Percentiles rank a stretch among this genome's conserved stretches.
Conservation (phyloP, 352 stramenopile genomes). For the Pythium apleroticum region DNA sequence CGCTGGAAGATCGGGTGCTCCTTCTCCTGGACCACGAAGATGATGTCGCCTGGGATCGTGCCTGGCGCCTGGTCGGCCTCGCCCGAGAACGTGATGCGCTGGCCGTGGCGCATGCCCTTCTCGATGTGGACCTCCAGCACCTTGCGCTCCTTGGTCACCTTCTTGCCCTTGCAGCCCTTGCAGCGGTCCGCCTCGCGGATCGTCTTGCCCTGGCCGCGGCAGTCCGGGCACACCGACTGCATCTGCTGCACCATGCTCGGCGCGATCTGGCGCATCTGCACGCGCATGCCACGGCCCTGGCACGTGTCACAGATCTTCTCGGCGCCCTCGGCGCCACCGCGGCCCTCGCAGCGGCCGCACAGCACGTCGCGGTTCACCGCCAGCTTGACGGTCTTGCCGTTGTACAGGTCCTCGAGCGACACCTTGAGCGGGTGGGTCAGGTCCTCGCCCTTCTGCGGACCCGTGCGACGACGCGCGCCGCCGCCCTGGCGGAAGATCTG, state of each 20-base stretch:
- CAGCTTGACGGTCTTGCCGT: constrained; percentile 98
- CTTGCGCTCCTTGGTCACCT: constrained; percentile 96
- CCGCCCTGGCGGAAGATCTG: constrained; percentile 95
- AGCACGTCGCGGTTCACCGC: constrained; percentile 96
- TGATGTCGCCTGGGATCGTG: constrained; percentile 90
- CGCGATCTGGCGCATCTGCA: constrained; percentile 97
- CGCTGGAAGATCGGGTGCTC: constrained; percentile 95
- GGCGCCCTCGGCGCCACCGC: constrained; percentile 91
- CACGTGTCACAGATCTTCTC: constrained; percentile 94
- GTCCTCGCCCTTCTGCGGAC: constrained; percentile 95
- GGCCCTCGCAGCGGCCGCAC: constrained; percentile 85
- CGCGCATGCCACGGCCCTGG: constrained; percentile 92
- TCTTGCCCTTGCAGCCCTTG: constrained; percentile 92
- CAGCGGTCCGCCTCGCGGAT: constrained; percentile 94
- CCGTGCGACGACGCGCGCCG: constrained; percentile 58
- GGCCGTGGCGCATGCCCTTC: constrained; percentile 96
- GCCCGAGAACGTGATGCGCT: constrained; percentile 97
- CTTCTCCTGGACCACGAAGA: constrained; percentile 98
- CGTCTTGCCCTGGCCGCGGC: constrained; percentile 93
- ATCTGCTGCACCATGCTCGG: constrained; percentile 99
- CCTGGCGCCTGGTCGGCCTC: constrained; percentile 97
- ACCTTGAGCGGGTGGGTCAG: constrained; percentile 95
- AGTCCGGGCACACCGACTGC: constrained; percentile 93
- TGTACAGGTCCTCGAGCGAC: constrained; percentile 98
- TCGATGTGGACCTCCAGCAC: constrained; percentile 98